Evolutionary conservation across 2,329 filamentous ascomycete species (phyloP).

Genomic region (Colletotrichum caudatum): DNA sequence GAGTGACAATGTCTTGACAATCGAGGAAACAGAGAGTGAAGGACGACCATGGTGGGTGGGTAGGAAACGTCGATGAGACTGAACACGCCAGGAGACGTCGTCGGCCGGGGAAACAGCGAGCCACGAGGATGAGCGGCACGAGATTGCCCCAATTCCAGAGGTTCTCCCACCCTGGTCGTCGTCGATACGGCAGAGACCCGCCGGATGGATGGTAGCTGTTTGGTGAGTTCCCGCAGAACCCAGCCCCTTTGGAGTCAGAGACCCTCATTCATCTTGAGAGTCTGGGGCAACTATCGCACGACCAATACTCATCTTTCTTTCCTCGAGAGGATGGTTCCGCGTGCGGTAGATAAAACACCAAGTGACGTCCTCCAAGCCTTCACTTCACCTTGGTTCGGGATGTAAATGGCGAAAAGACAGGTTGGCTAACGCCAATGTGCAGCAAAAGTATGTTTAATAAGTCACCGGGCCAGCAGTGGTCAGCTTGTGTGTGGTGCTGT

Average conservation of each 20-base stretch:
- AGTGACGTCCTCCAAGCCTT: slow-evolving; percentile 18
- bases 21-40: not conserved
- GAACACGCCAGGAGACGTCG: slow-evolving; percentile 32
- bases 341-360: slow-evolving; percentile 16
- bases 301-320: not conserved
- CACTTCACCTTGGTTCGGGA: not conserved
- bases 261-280: slow-evolving; percentile 2
- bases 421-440: slow-evolving; percentile 26
- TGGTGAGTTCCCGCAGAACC: slow-evolving; percentile 26
- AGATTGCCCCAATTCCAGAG: slow-evolving; percentile 40
- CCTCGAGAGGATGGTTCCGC: not conserved
- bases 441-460: slow-evolving; percentile 35
- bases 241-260: slow-evolving; percentile 33
- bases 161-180: slow-evolving; percentile 34
- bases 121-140: slow-evolving; percentile 36
- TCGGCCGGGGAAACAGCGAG: slow-evolving; percentile 38
- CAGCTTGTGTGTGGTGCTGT: slow-evolving; percentile 30
- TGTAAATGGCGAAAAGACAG: slow-evolving; percentile 8
- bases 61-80: slow-evolving; percentile 30
- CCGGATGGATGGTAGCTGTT: slow-evolving; percentile 26
- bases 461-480: slow-evolving; percentile 26
- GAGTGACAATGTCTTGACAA: slow-evolving; percentile 18
- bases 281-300: slow-evolving; percentile 3
- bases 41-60: slow-evolving; percentile 10
- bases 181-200: slow-evolving; percentile 36